A percentile compares a stretch with the other conserved stretches of the same genome.
These are phyloP conservation scores for Yamadazyma blattariae DNA, from an alignment of 1,139 yeast species.

Conservation along the genomic window DNA sequence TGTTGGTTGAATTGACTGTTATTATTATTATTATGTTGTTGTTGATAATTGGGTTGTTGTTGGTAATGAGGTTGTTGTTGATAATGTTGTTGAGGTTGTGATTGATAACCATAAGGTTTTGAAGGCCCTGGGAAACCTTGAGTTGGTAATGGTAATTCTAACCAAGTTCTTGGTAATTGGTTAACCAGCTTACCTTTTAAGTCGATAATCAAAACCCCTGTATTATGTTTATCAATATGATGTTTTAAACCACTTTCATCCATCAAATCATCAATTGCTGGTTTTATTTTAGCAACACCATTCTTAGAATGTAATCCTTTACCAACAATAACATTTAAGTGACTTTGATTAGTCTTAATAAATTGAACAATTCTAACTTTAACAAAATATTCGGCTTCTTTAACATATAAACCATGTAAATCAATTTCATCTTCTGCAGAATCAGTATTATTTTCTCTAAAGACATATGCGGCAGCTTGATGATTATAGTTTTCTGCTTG, in stretches of 20 bases:
- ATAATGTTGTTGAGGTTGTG: conserved; percentile 26
- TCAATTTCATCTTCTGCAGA: conserved; percentile 85
- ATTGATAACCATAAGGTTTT: conserved; percentile 10
- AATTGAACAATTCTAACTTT: conserved; percentile 73
- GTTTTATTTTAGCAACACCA: conserved; percentile 84
- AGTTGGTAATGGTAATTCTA: conserved; percentile 13
- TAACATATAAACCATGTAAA: conserved; percentile 85
- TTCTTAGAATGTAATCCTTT: conserved; percentile 83
- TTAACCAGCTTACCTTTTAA: conserved; percentile 41
- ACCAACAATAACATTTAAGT: conserved; percentile 79
- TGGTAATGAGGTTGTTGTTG: conserved; percentile 23
- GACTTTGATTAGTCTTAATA: conserved; percentile 54
- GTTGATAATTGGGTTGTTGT: conserved; percentile 23
- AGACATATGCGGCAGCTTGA: conserved; percentile 89
- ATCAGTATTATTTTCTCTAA: conserved; percentile 83
- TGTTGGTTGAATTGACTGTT: conserved; percentile 19
- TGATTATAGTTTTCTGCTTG: conserved; percentile 70
- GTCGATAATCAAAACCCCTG: conserved; percentile 78
- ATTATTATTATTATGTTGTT: conserved; percentile 21
- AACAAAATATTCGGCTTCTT: conserved; percentile 79
- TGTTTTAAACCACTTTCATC: conserved; percentile 58
- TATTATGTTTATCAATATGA: conserved; percentile 63
- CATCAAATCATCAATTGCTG: conserved; percentile 82
- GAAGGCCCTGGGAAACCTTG: conserved; percentile 2
- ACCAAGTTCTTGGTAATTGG: conserved; percentile 53